Percentiles rank a stretch among this genome's conserved stretches.
These are phyloP conservation scores for Solanum ossicruentum DNA, from an alignment of 257 asterid species.

Conservation along the genomic window DNA sequence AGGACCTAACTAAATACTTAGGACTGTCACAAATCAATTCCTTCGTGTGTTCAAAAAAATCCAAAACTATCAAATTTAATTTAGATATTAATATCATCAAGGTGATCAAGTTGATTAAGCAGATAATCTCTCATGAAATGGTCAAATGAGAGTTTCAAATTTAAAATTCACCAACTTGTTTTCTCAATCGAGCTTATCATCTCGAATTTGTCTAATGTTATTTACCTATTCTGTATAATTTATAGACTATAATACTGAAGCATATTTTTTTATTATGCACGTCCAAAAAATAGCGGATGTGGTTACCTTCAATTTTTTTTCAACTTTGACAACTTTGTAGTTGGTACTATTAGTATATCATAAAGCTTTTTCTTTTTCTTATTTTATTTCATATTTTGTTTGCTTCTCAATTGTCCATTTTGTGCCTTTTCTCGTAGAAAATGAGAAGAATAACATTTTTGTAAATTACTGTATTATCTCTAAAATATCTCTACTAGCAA, in stretches of 20 bases:
- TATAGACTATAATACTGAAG: background rate
- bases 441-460: background rate
- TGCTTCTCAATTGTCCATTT: background rate
- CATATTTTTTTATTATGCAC: accelerated
- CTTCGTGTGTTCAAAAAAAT: background rate
- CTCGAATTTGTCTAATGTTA: background rate
- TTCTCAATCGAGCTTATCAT: background rate
- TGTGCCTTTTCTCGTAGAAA: background rate
- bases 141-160: background rate
- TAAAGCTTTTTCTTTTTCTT: background rate
- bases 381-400: background rate
- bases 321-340: too few relatives aligned
- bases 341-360: background rate
- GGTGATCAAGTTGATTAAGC: background rate
- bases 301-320: too few relatives aligned
- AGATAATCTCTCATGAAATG: background rate
- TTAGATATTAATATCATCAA: background rate
- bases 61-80: background rate
- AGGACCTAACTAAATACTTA: background rate
- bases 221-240: background rate
- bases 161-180: accelerated
- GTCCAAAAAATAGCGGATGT: too few relatives aligned
- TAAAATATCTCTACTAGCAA: background rate
- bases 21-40: background rate
- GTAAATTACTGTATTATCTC: background rate